Percentiles rank a stretch among this genome's conserved stretches.
These are phyloP conservation scores for Gautieria morchelliformis DNA, from an alignment of 768 basidiomycete genomes.

Conservation along the genomic window DNA sequence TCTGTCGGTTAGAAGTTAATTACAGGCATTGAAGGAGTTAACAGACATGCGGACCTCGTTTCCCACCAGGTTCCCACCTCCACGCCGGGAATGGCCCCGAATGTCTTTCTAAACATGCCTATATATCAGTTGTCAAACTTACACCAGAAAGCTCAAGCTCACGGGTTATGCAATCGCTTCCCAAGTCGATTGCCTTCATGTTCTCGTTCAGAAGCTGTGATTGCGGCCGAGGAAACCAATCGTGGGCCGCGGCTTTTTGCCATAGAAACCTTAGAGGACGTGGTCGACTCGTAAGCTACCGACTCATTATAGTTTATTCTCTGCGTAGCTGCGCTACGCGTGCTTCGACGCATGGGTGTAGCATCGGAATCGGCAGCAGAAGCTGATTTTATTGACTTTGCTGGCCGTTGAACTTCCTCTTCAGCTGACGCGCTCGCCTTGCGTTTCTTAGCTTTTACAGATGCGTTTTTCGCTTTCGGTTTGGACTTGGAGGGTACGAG, in stretches of 20 bases:
- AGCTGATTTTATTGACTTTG: conserved; percentile 9
- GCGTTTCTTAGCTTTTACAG: conserved; percentile 30
- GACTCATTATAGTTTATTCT: conserved; percentile 44
- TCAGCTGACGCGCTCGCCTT: conserved; percentile 18
- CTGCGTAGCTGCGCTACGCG: conserved; percentile 48
- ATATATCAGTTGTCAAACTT: background rate
- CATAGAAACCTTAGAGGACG: background rate
- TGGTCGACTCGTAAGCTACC: conserved; percentile 13
- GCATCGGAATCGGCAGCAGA: conserved; percentile 10
- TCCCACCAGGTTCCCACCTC: conserved; percentile 81
- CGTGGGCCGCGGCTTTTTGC: conserved; percentile 12
- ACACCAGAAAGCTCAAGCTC: background rate
- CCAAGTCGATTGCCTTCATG: conserved; percentile 16
- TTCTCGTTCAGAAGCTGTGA: background rate
- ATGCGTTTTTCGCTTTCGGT: conserved; percentile 20
- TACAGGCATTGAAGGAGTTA: background rate
- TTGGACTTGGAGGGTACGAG: conserved; percentile 37
- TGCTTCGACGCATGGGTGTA: conserved; percentile 48
- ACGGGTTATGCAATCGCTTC: conserved; percentile 22
- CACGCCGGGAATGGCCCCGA: conserved; percentile 72
- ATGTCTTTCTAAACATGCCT: conserved; percentile 47
- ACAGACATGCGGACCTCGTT: conserved; percentile 33
- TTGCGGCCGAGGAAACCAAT: background rate
- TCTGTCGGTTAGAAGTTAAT: conserved; percentile 19
- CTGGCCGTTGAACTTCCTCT: conserved; percentile 15